Evolutionary conservation across 352 stramenopile species (phyloP).

Genomic region (Phytophthora brassicae): DNA sequence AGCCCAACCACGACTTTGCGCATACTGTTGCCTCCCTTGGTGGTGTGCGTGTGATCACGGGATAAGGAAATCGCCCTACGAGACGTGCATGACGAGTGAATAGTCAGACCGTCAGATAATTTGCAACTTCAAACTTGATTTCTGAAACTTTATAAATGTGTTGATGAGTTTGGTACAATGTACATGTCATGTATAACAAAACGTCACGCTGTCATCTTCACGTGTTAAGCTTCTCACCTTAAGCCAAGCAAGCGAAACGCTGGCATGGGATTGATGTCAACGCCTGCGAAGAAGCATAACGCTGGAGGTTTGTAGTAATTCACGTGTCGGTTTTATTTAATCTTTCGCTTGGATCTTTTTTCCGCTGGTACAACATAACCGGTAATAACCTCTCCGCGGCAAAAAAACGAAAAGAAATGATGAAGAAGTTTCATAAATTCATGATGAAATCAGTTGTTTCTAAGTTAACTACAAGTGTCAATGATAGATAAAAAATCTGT

Average conservation of each 20-base stretch:
- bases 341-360: too few relatives aligned
- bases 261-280: too few relatives aligned
- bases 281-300: too few relatives aligned
- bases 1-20: slow-evolving; percentile 93
- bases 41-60: slow-evolving; percentile 92
- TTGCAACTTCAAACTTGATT: slow-evolving; percentile 9
- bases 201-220: too few relatives aligned
- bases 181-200: background rate
- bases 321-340: too few relatives aligned
- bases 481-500: slow-evolving; percentile 36
- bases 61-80: slow-evolving; percentile 32
- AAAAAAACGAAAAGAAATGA: too few relatives aligned
- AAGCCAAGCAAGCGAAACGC: too few relatives aligned
- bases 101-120: slow-evolving; percentile 9
- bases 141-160: background rate
- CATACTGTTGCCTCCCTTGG: slow-evolving; percentile 92
- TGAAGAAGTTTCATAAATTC: too few relatives aligned
- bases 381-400: too few relatives aligned
- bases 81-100: background rate
- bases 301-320: too few relatives aligned
- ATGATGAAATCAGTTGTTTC: slow-evolving; percentile 26
- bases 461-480: slow-evolving; percentile 32
- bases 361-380: too few relatives aligned
- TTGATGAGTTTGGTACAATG: background rate
- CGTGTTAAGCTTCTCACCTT: too few relatives aligned